A percentile compares a stretch with the other conserved stretches of the same genome.
Conservation (phyloP, 805 yeast species). For the Wickerhamiella occidentalis region DNA sequence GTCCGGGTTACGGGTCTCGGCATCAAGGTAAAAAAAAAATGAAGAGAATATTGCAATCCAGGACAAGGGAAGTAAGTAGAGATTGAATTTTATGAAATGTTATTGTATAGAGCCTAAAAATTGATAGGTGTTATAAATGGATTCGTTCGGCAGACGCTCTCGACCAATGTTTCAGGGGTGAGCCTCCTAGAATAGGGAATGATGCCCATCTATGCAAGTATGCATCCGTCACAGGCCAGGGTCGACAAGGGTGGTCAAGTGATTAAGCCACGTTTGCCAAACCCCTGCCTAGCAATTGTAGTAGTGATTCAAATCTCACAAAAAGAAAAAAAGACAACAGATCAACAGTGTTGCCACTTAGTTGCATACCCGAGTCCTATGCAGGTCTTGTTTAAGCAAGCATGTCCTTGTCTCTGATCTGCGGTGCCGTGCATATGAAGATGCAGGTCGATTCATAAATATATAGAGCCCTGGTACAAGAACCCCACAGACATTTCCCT, state of each 20-base stretch:
- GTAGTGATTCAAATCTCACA: no score
- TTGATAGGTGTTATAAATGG: no score
- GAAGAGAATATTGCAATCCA: no score
- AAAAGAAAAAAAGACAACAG: no score
- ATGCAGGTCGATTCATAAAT: background rate
- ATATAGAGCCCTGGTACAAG: background rate
- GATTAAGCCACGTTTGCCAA: no score
- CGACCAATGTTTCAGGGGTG: background rate
- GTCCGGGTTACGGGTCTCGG: background rate
- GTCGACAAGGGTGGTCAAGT: no score
- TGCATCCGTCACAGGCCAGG: background rate
- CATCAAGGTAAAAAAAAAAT: background rate
- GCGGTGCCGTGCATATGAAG: background rate
- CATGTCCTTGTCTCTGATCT: constrained; percentile 1
- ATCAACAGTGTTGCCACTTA: background rate
- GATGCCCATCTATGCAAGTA: background rate
- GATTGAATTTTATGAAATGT: background rate
- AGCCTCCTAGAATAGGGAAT: background rate
- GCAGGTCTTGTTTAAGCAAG: background rate
- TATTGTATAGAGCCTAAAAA: no score
- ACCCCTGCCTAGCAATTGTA: no score
- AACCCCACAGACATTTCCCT: background rate
- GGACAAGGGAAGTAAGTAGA: no score
- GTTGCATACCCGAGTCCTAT: background rate
- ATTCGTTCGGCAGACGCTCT: background rate